Percentiles rank a stretch among this genome's conserved stretches.
Conservation (phyloP, 2,329 filamentous ascomycete species). For the Chaetomiaceae sp. region DNA sequence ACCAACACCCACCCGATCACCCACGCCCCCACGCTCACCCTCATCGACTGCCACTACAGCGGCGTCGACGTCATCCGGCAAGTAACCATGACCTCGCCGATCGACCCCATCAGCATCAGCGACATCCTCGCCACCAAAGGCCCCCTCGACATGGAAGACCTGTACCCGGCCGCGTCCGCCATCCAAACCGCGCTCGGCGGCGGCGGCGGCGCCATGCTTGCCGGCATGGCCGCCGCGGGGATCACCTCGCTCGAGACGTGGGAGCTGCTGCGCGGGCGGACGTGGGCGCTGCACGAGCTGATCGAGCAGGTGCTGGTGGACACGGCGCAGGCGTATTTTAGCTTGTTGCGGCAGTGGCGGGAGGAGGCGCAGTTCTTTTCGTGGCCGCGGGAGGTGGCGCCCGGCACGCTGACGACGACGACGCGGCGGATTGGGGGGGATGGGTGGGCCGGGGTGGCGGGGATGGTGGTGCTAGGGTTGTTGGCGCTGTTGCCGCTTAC, state of each 20-base stretch:
- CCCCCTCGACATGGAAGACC: not conserved
- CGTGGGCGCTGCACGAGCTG: not conserved
- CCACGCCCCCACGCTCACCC: not conserved
- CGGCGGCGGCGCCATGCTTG: not conserved
- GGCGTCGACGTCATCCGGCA: not conserved
- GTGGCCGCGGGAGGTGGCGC: not conserved
- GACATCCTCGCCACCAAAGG: not conserved
- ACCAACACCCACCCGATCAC: not conserved
- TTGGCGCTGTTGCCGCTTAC: not conserved
- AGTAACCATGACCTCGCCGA: not conserved
- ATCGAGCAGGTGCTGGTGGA: not conserved
- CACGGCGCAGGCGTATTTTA: conserved; percentile 1
- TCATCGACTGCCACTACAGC: not conserved
- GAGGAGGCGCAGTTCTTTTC: conserved; percentile 2
- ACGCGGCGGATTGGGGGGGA: not conserved
- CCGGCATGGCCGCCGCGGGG: not conserved
- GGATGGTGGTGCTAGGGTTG: not conserved
- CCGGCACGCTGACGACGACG: not conserved
- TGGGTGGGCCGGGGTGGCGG: not conserved
- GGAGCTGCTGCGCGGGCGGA: not conserved
- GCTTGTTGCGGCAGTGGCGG: not conserved
- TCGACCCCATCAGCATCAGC: not conserved
- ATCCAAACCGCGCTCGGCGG: not conserved
- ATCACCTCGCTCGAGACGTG: not conserved
- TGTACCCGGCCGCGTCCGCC: not conserved